A percentile compares a stretch with the other conserved stretches of the same genome.
phyloP scores from a whole-genome alignment of 108 stramenopile genomes.

The Pseudonitzschia multiseries region DNA sequence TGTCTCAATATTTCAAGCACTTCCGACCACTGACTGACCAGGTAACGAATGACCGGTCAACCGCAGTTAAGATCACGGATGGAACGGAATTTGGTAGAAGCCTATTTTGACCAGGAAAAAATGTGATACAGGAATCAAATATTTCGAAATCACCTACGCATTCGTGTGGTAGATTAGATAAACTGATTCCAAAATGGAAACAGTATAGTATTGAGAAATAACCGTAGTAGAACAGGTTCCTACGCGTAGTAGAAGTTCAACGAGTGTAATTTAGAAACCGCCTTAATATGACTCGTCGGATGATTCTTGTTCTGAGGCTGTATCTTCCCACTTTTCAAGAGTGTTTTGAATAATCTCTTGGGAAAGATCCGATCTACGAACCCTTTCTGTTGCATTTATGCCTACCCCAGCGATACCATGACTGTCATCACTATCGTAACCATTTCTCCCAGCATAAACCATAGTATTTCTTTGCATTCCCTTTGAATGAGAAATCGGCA shows the following conservation, averaged over 20 bases:
- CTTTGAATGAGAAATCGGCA: background rate
- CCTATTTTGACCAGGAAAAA: background rate
- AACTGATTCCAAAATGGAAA: too few species aligned
- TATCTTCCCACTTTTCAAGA: conserved; percentile 4
- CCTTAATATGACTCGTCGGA: background rate
- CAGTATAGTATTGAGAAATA: background rate
- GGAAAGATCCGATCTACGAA: background rate
- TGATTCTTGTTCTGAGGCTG: conserved; percentile 6
- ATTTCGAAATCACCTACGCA: background rate
- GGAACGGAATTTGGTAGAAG: background rate
- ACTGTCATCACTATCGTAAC: background rate
- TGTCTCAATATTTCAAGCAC: conserved; percentile 41
- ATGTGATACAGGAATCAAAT: background rate
- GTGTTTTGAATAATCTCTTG: background rate
- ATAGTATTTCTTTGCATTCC: background rate
- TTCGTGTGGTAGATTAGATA: too few species aligned
- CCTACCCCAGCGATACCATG: background rate
- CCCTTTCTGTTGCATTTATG: background rate
- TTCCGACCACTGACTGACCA: background rate
- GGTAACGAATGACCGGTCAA: background rate
- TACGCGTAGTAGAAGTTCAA: background rate
- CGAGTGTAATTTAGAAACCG: background rate
- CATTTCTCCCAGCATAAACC: conserved; percentile 1
- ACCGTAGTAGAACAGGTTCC: too few species aligned
- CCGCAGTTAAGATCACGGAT: background rate